Conservation (phyloP, 805 yeast species). For the Candida golubevii region DNA sequence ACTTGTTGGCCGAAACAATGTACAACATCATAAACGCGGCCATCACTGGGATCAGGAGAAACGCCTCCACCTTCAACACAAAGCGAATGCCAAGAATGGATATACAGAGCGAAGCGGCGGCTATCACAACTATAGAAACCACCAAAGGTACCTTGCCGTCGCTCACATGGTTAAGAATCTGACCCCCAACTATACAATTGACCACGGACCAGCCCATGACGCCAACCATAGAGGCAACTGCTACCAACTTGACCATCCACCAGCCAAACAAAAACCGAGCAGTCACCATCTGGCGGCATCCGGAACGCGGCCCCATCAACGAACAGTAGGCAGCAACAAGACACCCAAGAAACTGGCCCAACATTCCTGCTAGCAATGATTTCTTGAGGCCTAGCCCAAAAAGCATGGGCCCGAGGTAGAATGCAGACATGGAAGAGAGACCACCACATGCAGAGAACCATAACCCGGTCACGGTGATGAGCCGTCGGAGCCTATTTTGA, state of each 20-base stretch:
- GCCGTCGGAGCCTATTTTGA: slow-evolving; percentile 24
- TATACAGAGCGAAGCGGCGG: slow-evolving; percentile 57
- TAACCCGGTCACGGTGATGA: slow-evolving; percentile 56
- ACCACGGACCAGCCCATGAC: slow-evolving; percentile 92
- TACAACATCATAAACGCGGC: slow-evolving; percentile 65
- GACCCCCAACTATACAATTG: slow-evolving; percentile 87
- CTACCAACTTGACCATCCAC: slow-evolving; percentile 75
- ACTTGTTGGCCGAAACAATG: slow-evolving; percentile 52
- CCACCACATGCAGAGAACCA: slow-evolving; percentile 90
- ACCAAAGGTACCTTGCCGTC: slow-evolving; percentile 62
- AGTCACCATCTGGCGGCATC: slow-evolving; percentile 84
- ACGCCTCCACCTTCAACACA: slow-evolving; percentile 62
- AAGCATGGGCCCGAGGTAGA: slow-evolving; percentile 67
- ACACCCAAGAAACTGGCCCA: slow-evolving; percentile 68
- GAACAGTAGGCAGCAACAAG: slow-evolving; percentile 78
- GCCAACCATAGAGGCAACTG: slow-evolving; percentile 68
- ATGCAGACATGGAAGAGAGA: slow-evolving; percentile 84
- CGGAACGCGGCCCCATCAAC: slow-evolving; percentile 86
- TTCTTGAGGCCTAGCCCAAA: slow-evolving; percentile 68
- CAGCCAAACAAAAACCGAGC: slow-evolving; percentile 80
- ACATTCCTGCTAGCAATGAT: slow-evolving; percentile 55
- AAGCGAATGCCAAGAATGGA: slow-evolving; percentile 78
- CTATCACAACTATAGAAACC: slow-evolving; percentile 71
- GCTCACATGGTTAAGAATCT: slow-evolving; percentile 64
- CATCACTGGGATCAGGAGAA: slow-evolving; percentile 64